These are phyloP conservation scores for Aspergillus chevalieri DNA, from an alignment of 2,329 filamentous ascomycete genomes.

Conservation along the genomic window DNA sequence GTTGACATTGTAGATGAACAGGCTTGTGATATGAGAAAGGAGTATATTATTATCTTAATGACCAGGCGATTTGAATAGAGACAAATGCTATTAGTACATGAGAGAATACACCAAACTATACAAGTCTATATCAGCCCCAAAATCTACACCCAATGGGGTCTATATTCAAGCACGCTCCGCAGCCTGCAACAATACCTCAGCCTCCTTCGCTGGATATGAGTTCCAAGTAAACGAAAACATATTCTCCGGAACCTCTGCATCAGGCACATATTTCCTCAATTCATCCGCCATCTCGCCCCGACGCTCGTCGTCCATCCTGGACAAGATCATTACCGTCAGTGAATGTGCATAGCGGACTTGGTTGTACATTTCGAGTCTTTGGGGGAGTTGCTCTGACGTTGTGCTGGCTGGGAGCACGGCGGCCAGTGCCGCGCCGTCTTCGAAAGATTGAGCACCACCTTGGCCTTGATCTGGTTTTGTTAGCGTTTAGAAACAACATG, in stretches of 20 bases:
- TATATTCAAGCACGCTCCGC: background rate
- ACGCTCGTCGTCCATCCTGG: conserved; percentile 8
- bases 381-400: conserved; percentile 3
- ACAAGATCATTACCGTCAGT: conserved; percentile 19
- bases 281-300: conserved; percentile 10
- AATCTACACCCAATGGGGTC: too few relatives aligned
- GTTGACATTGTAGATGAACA: too few relatives aligned
- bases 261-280: conserved; percentile 9
- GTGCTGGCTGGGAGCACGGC: conserved; percentile 20
- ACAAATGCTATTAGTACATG: too few relatives aligned
- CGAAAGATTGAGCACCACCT: conserved; percentile 31
- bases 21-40: too few relatives aligned
- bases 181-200: background rate
- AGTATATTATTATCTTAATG: too few relatives aligned
- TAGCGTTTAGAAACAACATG: background rate
- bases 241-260: conserved; percentile 5
- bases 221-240: conserved; percentile 8
- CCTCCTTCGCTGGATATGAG: conserved; percentile 5
- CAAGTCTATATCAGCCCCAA: too few relatives aligned
- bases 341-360: conserved; percentile 11
- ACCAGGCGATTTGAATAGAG: too few relatives aligned
- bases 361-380: conserved; percentile 14
- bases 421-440: conserved; percentile 32
- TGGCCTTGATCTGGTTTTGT: conserved; percentile 33
- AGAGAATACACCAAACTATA: too few relatives aligned